These are phyloP conservation scores for Bipolaris cookei DNA, from an alignment of 2,329 filamentous ascomycete species.

Conservation along the genomic window DNA sequence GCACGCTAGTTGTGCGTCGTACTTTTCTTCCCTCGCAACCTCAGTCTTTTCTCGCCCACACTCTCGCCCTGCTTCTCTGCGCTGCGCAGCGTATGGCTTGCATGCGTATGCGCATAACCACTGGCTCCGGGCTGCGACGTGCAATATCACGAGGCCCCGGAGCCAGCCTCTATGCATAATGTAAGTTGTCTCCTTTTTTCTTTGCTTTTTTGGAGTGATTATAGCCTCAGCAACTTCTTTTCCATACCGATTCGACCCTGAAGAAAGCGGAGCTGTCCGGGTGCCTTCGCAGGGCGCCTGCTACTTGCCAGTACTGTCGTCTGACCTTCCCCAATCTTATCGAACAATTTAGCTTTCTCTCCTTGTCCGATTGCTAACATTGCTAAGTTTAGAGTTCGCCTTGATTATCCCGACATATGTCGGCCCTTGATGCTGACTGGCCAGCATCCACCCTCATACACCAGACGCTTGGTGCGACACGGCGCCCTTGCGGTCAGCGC, in stretches of 20 bases:
- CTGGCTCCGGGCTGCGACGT: constrained; percentile 15
- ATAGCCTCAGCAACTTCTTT: constrained; percentile 82
- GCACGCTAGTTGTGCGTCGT: constrained; percentile 23
- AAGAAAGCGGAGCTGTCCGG: constrained; percentile 74
- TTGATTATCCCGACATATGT: constrained; percentile 8
- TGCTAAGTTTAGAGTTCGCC: constrained; percentile 6
- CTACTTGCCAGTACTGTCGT: constrained; percentile 92
- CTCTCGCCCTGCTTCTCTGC: background rate
- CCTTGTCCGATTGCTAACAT: constrained; percentile 20
- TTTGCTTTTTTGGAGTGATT: constrained; percentile 65
- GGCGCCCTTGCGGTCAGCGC: background rate
- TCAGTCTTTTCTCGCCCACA: constrained; percentile 15
- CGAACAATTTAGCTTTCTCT: constrained; percentile 1
- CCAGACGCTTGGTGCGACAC: background rate
- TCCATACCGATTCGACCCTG: constrained; percentile 88
- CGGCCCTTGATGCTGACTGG: background rate
- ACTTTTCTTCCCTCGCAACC: constrained; percentile 31
- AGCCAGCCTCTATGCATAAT: constrained; percentile 4
- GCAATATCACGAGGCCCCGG: constrained; percentile 1
- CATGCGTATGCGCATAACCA: constrained; percentile 1
- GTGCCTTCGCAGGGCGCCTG: constrained; percentile 68
- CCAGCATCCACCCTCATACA: background rate
- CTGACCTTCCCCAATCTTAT: constrained; percentile 60
- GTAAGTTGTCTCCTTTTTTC: constrained; percentile 17
- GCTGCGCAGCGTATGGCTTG: background rate